Percentiles rank a stretch among this genome's conserved stretches.
These are phyloP conservation scores for Oryza meridionalis DNA, from an alignment of 176 grass and related monocot species.

Conservation along the genomic window DNA sequence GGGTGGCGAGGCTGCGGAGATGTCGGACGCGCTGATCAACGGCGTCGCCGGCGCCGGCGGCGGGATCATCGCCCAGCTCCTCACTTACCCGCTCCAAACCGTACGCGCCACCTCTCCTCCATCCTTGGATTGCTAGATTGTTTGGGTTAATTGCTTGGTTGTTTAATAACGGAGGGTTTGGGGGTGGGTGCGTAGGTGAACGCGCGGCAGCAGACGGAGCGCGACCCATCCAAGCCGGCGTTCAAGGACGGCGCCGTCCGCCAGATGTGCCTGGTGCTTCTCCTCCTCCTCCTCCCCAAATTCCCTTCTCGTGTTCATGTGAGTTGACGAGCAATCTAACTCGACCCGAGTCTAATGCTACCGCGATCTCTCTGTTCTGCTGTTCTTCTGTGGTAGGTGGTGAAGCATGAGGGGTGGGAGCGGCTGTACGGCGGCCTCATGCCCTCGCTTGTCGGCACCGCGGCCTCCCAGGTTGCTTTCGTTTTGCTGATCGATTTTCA, in stretches of 20 bases:
- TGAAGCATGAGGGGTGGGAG: slow-evolving; percentile 90
- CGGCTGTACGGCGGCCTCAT: slow-evolving; percentile 80
- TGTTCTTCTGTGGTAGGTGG: slow-evolving; percentile 52
- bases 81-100: slow-evolving; percentile 90
- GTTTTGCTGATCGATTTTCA: background rate
- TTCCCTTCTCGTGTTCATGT: background rate
- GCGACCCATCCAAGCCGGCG: slow-evolving; percentile 67
- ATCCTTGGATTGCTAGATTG: background rate
- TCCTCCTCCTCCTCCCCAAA: background rate
- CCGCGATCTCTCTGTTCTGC: slow-evolving; percentile 29
- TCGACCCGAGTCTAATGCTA: slow-evolving; percentile 39
- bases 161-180: slow-evolving; percentile 24
- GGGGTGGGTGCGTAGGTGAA: slow-evolving; percentile 62
- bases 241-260: slow-evolving; percentile 71
- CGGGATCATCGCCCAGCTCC: slow-evolving; percentile 86
- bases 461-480: slow-evolving; percentile 73
- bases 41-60: slow-evolving; percentile 89
- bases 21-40: slow-evolving; percentile 96
- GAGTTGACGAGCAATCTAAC: background rate
- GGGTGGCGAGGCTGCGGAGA: slow-evolving; percentile 24
- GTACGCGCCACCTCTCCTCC: slow-evolving; percentile 33
- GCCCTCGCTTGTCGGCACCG: slow-evolving; percentile 86
- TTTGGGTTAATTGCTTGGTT: background rate
- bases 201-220: slow-evolving; percentile 94
- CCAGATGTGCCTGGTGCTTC: slow-evolving; percentile 65